A percentile compares a stretch with the other conserved stretches of the same genome.
Evolutionary conservation across 2,329 filamentous ascomycete genomes (phyloP).

Genomic region (Ophiostoma piceae): DNA sequence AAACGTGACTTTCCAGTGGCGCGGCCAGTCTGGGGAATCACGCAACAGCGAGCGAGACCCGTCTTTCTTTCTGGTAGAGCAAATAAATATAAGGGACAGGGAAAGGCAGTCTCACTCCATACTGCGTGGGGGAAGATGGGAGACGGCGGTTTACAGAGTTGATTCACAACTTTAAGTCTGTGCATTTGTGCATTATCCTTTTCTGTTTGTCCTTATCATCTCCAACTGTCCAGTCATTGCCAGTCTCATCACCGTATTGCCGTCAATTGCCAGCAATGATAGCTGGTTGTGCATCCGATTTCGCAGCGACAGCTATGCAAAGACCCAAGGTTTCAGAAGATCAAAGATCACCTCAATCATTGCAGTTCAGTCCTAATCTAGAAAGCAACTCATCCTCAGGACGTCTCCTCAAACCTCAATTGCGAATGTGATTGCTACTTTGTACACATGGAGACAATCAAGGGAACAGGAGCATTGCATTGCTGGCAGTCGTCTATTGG

Average conservation of each 20-base stretch:
- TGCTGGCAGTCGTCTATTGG: slow-evolving; percentile 14
- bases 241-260: not conserved
- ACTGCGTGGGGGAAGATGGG: not conserved
- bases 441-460: slow-evolving; percentile 5
- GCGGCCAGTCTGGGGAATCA: slow-evolving; percentile 5
- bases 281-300: slow-evolving; percentile 1
- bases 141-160: not conserved
- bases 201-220: slow-evolving; percentile 5
- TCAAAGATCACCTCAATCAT: not conserved
- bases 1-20: slow-evolving; percentile 7
- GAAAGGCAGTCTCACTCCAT: not conserved
- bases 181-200: not conserved
- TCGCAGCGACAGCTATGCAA: not conserved
- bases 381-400: not conserved
- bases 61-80: not conserved
- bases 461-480: slow-evolving; percentile 13
- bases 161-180: not conserved
- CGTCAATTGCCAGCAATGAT: not conserved
- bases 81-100: too few relatives aligned
- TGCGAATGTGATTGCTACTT: not conserved
- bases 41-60: not conserved
- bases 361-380: not conserved
- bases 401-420: not conserved
- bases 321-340: not conserved
- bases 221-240: not conserved